These are phyloP conservation scores for Neonectria coccinea DNA, from an alignment of 2,329 filamentous ascomycete species.

Conservation along the genomic window DNA sequence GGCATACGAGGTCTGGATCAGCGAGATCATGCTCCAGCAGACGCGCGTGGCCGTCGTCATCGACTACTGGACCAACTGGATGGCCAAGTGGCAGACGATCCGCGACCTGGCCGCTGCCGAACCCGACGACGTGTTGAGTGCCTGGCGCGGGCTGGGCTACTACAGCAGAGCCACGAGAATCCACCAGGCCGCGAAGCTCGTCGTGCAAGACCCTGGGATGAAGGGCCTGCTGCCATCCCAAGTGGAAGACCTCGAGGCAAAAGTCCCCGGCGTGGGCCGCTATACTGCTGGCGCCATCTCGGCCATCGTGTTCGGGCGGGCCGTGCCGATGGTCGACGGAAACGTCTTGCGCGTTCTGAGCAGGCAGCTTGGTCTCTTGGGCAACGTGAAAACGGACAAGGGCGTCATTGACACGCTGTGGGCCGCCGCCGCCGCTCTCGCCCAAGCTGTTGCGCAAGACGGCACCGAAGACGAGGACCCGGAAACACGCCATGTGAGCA, in stretches of 20 bases:
- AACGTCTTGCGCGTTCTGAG: constrained; percentile 72
- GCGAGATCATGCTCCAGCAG: constrained; percentile 76
- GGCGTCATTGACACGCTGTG: constrained; percentile 65
- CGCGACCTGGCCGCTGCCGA: constrained; percentile 65
- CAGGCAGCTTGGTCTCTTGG: constrained; percentile 68
- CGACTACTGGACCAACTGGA: constrained; percentile 73
- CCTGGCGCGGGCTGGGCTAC: constrained; percentile 72
- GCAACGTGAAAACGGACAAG: constrained; percentile 68
- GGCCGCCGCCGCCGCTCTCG: constrained; percentile 68
- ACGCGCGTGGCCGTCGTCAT: constrained; percentile 72
- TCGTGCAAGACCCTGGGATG: constrained; percentile 57
- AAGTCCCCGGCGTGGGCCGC: constrained; percentile 69
- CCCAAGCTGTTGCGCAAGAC: constrained; percentile 62
- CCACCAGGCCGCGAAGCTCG: constrained; percentile 66
- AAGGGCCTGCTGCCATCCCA: constrained; percentile 62
- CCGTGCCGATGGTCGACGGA: constrained; percentile 72
- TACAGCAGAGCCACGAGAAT: constrained; percentile 73
- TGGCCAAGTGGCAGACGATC: constrained; percentile 70
- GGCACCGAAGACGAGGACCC: constrained; percentile 34
- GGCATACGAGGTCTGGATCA: constrained; percentile 75
- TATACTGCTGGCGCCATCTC: constrained; percentile 74
- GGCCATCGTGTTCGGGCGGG: constrained; percentile 70
- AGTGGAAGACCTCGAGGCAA: constrained; percentile 59
- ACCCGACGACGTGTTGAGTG: constrained; percentile 67
- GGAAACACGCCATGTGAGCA: constrained; percentile 51